These are phyloP conservation scores for Fusarium subtropicale DNA, from an alignment of 2,329 filamentous ascomycete species.

Conservation along the genomic window DNA sequence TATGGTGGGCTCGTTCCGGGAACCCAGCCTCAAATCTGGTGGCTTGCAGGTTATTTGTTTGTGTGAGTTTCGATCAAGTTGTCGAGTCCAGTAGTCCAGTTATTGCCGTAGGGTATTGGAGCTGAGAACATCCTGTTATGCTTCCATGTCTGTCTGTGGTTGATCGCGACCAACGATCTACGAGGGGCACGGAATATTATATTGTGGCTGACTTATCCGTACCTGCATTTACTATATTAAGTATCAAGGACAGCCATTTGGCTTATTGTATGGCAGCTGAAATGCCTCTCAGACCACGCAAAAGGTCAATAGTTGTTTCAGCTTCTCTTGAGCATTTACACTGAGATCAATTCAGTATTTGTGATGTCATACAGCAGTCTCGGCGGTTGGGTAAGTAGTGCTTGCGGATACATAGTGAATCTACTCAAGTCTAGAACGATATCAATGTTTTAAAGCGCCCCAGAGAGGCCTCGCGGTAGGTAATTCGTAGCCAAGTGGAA, in stretches of 20 bases:
- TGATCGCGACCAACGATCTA: not conserved
- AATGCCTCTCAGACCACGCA: not conserved
- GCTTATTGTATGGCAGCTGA: not conserved
- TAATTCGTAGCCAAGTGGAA: not conserved
- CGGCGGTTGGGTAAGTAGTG: not conserved
- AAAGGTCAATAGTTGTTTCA: not conserved
- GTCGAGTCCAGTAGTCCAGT: not conserved
- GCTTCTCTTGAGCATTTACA: not conserved
- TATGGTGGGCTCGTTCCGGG: slow-evolving; percentile 11
- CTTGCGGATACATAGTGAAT: not conserved
- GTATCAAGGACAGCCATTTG: not conserved
- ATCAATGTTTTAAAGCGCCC: not conserved
- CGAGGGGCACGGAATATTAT: not conserved
- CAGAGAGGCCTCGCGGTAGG: slow-evolving; percentile 16
- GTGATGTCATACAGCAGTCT: not conserved
- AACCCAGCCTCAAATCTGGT: slow-evolving; percentile 14
- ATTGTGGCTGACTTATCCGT: not conserved
- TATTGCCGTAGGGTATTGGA: not conserved
- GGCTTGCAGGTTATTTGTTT: slow-evolving; percentile 23
- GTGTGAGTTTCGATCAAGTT: not conserved
- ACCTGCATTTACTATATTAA: not conserved
- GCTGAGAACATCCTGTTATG: not conserved
- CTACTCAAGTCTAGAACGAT: slow-evolving; percentile 1
- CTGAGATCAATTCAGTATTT: not conserved
- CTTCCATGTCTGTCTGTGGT: not conserved